Base-by-base conservation (phyloP, 352 stramenopile species). In the Peronosclerospora sorghi region DNA sequence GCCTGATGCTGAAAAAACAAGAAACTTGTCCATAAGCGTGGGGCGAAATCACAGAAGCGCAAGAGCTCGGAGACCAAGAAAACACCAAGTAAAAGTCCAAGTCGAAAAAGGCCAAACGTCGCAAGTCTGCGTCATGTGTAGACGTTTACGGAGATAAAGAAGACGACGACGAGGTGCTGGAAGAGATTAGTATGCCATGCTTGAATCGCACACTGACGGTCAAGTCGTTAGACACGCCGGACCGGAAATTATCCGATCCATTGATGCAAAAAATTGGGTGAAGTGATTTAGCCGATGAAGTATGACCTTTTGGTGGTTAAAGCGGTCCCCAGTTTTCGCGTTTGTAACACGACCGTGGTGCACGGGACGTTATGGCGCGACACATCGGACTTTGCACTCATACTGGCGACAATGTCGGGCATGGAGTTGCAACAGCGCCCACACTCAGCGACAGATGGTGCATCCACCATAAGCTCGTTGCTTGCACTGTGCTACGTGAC, bases 371-470 rank as follows among this genome's bases (percentile, higher is more conserved):
- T 78, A 15, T 90, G 76, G 77, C 68, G 65, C 26, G 76, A 90
- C 37, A n/a, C n/a, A n/a, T n/a, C n/a, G 94, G 48, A 99, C 94
- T 45, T 88, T 87, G 67, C 95, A 98, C 45, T 94, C 71, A 48
- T 83, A 76, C 53, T 81, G 65, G 35, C 96, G 95, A 54, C 95
- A 98, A 61, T 98, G 91, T 8, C 95, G 80, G 34, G 95, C 94
- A 62, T 99, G 94, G 46, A 98, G 89, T 62, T 99, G 93, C 36
- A 98, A 69, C 20, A 98, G 65, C 10, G 91, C 89, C 93, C 92
- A 98, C 46, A 98, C 95, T 17, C 95, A 81, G 19, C 96, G 95
- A 64, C 95, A 98, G 28, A 97, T 91, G 29, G 86, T 90, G 56
- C 95, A 98, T 18, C 94, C 92, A 21, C 92, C 94, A 50, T 96